Base-by-base conservation (phyloP, 2,329 filamentous ascomycete genomes). In the Cadophora luteo-olivacea region DNA sequence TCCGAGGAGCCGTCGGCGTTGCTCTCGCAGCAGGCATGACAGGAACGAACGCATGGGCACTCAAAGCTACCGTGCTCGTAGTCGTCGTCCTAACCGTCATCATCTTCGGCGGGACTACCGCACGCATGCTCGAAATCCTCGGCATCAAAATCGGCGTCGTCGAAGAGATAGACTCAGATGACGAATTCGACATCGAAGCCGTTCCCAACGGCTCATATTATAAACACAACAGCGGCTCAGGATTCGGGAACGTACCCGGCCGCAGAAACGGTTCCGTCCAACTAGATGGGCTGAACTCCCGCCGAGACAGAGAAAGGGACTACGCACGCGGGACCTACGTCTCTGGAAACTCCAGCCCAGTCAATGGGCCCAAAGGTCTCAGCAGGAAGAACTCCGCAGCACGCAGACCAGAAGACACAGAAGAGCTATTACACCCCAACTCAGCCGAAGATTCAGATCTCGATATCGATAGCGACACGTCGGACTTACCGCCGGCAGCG, bases 71-170 rank as follows among this genome's bases (percentile, higher is more conserved):
- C 0, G 95, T 99, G n/a, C 84, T 99, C 12, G 94, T 99, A 11
- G 96, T 98, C 0, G 96, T 99, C 5, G 95, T 99, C 75, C 84
- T 99, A 69, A 98, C 96, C 0, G 96, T 99, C 75, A 99, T 99
- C 80, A 98, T 99, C 71, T 99, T 99, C 76, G 96, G 96, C 66
- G 96, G 96, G 64, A 99, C 96, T 7, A 99, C 96, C 0, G 94
- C 95, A 14, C 91, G 95, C 66, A 99, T 99, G 96, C 84, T 99
- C 22, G 96, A 99, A 79, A 99, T 99, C 65, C 83, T 98, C 19
- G 92, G 94, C n/a, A 99, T 99, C 70, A 89, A 93, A 67, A 99
- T 95, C 0, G 96, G 96, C 0, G 95, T 99, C 0, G 92, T 97
- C 0, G 96, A 99, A 75, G 96, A 99, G 78, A 92, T 97, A 55